These are phyloP conservation scores for Penicillium paneum DNA, from an alignment of 2,329 filamentous ascomycete species.

Conservation along the genomic window DNA sequence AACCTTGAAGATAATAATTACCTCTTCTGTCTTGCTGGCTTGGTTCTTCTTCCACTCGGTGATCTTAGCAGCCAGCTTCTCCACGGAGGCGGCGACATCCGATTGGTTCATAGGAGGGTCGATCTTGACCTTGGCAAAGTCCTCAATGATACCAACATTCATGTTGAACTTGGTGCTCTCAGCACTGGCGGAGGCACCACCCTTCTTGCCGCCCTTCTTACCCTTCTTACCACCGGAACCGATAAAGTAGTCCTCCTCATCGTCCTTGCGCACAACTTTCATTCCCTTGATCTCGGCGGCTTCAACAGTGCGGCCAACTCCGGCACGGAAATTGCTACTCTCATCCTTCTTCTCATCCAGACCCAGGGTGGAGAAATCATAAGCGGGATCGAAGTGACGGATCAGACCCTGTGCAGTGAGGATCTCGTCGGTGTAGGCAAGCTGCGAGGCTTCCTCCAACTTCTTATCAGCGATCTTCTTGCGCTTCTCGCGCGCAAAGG, in stretches of 20 bases:
- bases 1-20: conserved; percentile 42
- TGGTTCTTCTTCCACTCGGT: conserved; percentile 89
- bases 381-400: conserved; percentile 80
- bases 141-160: conserved; percentile 86
- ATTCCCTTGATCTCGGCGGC: conserved; percentile 81
- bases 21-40: conserved; percentile 82
- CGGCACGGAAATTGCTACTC: conserved; percentile 71
- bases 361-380: conserved; percentile 65
- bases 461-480: conserved; percentile 55
- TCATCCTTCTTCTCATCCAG: conserved; percentile 42
- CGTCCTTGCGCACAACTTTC: conserved; percentile 79
- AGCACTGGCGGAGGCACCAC: conserved; percentile 46
- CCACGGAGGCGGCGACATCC: conserved; percentile 73
- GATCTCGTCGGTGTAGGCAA: conserved; percentile 90
- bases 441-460: conserved; percentile 57
- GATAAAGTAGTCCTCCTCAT: conserved; percentile 80
- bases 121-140: conserved; percentile 78
- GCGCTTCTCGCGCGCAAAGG: conserved; percentile 48
- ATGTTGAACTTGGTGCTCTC: conserved; percentile 70
- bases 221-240: conserved; percentile 75
- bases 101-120: conserved; percentile 82
- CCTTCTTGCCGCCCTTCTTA: conserved; percentile 77
- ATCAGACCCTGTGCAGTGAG: conserved; percentile 82
- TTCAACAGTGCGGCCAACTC: conserved; percentile 79
- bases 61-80: conserved; percentile 92